Evolutionary conservation across 495 filamentous ascomycete species (phyloP).

Genomic region (Podospora australis): DNA sequence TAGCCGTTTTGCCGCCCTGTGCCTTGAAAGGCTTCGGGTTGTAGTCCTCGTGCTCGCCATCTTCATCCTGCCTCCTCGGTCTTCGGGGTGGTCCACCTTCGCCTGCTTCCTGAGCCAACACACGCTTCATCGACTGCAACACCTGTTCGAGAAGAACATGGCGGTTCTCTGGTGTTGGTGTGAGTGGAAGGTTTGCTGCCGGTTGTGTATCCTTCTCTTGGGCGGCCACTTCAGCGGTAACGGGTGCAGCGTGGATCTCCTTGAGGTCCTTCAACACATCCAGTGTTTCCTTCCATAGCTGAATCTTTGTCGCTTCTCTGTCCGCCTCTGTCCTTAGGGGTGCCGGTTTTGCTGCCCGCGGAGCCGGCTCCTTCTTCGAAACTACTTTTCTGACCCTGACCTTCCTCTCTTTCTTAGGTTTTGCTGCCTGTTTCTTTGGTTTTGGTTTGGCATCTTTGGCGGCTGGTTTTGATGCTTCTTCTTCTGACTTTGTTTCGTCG

Average conservation of each 20-base stretch:
- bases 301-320: neutral
- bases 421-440: neutral
- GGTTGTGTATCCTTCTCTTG: neutral
- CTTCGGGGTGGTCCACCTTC: neutral
- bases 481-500: neutral
- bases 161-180: neutral
- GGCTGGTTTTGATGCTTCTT: neutral
- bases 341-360: neutral
- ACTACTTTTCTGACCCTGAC: neutral
- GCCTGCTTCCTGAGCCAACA: neutral
- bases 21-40: conserved; percentile 8
- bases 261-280: conserved; percentile 9
- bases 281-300: conserved; percentile 12
- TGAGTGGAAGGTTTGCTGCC: neutral
- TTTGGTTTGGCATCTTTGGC: neutral
- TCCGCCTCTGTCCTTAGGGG: no score
- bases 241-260: neutral
- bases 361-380: neutral
- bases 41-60: conserved; percentile 5
- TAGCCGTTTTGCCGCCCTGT: no score
- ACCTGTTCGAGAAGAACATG: neutral
- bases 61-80: neutral
- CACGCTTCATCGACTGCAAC: neutral
- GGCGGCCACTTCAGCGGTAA: neutral
- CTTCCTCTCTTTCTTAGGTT: neutral